A percentile compares a stretch with the other conserved stretches of the same genome.
Evolutionary conservation across 495 filamentous ascomycete genomes (phyloP).

Genomic region (Echria macrotheca): DNA sequence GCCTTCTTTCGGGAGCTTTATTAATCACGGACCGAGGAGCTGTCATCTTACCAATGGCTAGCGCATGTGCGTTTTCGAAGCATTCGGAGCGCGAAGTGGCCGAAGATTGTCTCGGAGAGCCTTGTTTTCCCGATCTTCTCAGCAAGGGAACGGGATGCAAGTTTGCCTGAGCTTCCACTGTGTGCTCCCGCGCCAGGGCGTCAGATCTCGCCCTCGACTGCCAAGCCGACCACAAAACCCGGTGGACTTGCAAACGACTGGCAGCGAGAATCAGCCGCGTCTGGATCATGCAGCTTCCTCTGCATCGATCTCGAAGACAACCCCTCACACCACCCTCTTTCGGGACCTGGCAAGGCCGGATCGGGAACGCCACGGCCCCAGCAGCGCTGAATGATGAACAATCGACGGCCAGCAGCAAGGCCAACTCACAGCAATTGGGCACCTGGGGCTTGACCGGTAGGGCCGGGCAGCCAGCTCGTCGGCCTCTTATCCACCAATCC

Average conservation of each 20-base stretch:
- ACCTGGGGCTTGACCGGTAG: neutral
- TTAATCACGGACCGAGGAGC: neutral
- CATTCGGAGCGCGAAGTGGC: no score
- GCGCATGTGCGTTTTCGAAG: no score
- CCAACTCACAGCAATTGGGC: conserved; percentile 1
- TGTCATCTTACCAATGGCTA: conserved; percentile 1
- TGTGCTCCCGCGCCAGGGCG: neutral
- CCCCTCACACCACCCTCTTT: neutral
- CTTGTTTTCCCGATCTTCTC: neutral
- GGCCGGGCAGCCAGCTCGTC: neutral
- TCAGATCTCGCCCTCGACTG: neutral
- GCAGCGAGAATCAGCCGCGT: conserved; percentile 3
- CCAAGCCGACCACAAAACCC: neutral
- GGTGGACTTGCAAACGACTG: neutral
- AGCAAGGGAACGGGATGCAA: no score
- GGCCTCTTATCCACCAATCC: conserved; percentile 8
- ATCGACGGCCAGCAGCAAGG: neutral
- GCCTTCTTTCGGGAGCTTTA: conserved; percentile 1
- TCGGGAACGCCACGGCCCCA: neutral
- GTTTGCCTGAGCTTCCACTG: neutral
- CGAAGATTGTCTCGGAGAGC: neutral
- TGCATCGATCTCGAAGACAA: conserved; percentile 1
- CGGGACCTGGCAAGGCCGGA: neutral
- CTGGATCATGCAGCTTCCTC: neutral
- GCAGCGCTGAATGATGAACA: neutral